Conservation (phyloP, 108 stramenopile genomes). For the Cyclotella cryptica region DNA sequence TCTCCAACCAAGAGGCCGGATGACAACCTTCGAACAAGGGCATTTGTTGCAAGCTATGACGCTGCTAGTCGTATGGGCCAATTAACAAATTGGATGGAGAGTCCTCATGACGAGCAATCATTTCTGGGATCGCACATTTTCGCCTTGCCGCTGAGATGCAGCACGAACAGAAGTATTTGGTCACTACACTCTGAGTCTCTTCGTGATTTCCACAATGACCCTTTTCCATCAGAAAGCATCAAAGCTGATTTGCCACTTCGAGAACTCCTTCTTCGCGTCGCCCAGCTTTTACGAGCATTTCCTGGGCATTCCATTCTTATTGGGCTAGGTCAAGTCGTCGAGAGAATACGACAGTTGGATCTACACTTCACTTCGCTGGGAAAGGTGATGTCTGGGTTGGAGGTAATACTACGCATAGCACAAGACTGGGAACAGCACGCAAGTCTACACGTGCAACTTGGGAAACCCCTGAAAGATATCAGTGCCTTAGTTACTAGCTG, state of each 20-base stretch:
- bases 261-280: constrained; percentile 66
- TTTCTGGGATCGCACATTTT: constrained; percentile 52
- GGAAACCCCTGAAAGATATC: constrained; percentile 69
- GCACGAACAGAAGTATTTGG: constrained; percentile 31
- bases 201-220: constrained; percentile 83
- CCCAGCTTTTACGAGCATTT: constrained; percentile 86
- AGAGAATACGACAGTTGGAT: constrained; percentile 73
- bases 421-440: constrained; percentile 99
- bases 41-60: constrained; percentile 55
- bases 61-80: constrained; percentile 52
- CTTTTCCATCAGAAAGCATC: constrained; percentile 74
- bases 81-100: constrained; percentile 55
- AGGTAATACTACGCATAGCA: constrained; percentile 86
- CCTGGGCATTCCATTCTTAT: constrained; percentile 92
- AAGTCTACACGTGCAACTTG: constrained; percentile 81
- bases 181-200: constrained; percentile 10
- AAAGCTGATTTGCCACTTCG: constrained; percentile 72
- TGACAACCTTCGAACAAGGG: constrained; percentile 43
- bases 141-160: constrained; percentile 53
- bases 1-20: constrained; percentile 18
- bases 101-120: constrained; percentile 18
- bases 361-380: constrained; percentile 77
- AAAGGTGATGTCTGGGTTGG: constrained; percentile 91
- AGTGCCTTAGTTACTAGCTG: constrained; percentile 87
- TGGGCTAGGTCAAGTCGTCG: constrained; percentile 72